Conservation (phyloP, 1,284 basidiomycete species). For the Apiotrichum akiyoshidainum region DNA sequence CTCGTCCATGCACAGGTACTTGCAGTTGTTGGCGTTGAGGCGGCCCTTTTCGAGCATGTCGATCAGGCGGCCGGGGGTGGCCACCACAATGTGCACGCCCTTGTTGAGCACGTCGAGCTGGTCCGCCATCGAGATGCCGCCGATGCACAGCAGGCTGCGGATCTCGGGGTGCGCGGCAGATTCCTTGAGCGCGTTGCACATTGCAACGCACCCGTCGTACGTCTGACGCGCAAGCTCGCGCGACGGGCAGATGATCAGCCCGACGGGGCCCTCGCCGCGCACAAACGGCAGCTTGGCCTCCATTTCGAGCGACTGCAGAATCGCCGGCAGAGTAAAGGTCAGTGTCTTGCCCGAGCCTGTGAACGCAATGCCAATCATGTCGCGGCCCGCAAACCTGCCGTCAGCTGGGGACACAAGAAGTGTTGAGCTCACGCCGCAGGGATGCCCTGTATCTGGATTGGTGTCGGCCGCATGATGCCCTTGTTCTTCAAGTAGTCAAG, state of each 20-base stretch:
- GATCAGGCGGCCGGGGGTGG: slow-evolving; percentile 57
- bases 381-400: slow-evolving; percentile 75
- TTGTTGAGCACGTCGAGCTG: slow-evolving; percentile 84
- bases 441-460: slow-evolving; percentile 95
- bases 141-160: slow-evolving; percentile 87
- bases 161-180: slow-evolving; percentile 76
- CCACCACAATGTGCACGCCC: slow-evolving; percentile 79
- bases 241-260: slow-evolving; percentile 91
- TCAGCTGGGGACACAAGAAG: not conserved
- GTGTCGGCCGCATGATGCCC: slow-evolving; percentile 82
- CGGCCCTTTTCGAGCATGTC: slow-evolving; percentile 77
- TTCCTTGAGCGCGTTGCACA: slow-evolving; percentile 77
- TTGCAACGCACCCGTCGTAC: slow-evolving; percentile 84
- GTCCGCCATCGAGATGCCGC: slow-evolving; percentile 96
- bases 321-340: slow-evolving; percentile 86
- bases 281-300: slow-evolving; percentile 84
- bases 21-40: slow-evolving; percentile 87
- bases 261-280: slow-evolving; percentile 91
- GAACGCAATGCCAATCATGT: slow-evolving; percentile 93
- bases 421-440: slow-evolving; percentile 72
- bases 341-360: slow-evolving; percentile 91
- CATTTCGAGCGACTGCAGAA: slow-evolving; percentile 92
- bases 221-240: slow-evolving; percentile 93
- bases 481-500: slow-evolving; percentile 78
- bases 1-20: slow-evolving; percentile 97